phyloP scores from a whole-genome alignment of 768 basidiomycete genomes.

The Naganishia onofrii region DNA sequence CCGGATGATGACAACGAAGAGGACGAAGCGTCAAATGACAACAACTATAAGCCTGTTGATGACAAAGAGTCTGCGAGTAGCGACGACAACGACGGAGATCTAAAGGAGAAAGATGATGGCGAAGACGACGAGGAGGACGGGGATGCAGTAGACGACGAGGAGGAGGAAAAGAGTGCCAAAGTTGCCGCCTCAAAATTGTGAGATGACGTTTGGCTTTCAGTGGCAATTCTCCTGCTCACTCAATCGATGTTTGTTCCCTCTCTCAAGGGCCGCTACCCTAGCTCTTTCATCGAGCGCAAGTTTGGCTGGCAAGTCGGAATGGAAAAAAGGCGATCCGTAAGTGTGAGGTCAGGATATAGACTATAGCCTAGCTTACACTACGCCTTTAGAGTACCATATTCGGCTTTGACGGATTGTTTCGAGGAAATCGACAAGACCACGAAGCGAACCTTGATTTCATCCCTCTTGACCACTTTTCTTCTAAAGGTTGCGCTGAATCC shows the following conservation, averaged over 20 bases:
- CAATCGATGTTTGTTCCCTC: not conserved
- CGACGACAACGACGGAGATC: constrained; percentile 32
- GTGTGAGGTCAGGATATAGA: constrained; percentile 48
- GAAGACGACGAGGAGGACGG: constrained; percentile 29
- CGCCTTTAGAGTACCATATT: constrained; percentile 76
- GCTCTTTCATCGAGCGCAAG: constrained; percentile 12
- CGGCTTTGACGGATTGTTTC: constrained; percentile 84
- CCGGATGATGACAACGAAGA: constrained; percentile 37
- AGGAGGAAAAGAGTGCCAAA: constrained; percentile 25
- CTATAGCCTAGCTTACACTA: not conserved
- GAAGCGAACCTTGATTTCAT: constrained; percentile 87
- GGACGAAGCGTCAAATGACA: constrained; percentile 61
- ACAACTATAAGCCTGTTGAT: constrained; percentile 74
- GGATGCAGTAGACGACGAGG: constrained; percentile 20
- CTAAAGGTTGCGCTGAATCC: constrained; percentile 84
- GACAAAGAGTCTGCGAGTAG: constrained; percentile 44
- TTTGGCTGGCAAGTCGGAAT: constrained; percentile 24
- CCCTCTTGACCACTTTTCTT: constrained; percentile 81
- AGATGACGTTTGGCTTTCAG: not conserved
- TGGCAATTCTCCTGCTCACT: not conserved
- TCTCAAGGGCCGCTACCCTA: constrained; percentile 19
- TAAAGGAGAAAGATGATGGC: constrained; percentile 13
- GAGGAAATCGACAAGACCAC: constrained; percentile 88
- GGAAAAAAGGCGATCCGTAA: constrained; percentile 81
- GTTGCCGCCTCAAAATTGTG: constrained; percentile 17